These are phyloP conservation scores for Chaetomium fimeti DNA, from an alignment of 495 filamentous ascomycete species.

Conservation along the genomic window DNA sequence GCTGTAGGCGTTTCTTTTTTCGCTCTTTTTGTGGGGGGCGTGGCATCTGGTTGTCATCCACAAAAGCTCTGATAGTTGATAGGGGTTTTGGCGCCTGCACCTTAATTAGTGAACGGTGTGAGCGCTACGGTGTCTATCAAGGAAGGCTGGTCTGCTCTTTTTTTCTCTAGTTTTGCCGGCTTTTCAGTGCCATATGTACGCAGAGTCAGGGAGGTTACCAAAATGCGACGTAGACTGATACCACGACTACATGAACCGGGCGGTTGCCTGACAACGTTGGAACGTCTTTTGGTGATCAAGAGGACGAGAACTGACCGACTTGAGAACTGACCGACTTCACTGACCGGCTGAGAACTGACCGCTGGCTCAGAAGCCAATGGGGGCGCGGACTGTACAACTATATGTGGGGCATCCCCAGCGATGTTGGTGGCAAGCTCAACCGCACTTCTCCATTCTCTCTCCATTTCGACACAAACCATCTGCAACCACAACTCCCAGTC, in stretches of 20 bases:
- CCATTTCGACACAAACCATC: background rate
- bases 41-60: slow-evolving; percentile 33
- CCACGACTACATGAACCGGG: slow-evolving; percentile 7
- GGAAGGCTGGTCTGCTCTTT: slow-evolving; percentile 34
- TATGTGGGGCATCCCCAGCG: background rate
- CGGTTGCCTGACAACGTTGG: background rate
- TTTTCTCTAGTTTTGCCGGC: slow-evolving; percentile 26
- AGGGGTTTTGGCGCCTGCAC: slow-evolving; percentile 30
- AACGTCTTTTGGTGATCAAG: background rate
- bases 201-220: slow-evolving; percentile 37
- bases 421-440: background rate
- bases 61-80: slow-evolving; percentile 33
- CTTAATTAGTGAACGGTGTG: slow-evolving; percentile 36
- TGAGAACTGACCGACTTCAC: no score
- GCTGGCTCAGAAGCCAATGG: no score
- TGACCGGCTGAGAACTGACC: no score
- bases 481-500: background rate
- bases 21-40: slow-evolving; percentile 26
- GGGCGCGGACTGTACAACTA: no score
- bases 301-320: background rate
- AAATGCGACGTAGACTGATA: slow-evolving; percentile 42
- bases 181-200: slow-evolving; percentile 34
- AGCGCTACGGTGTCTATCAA: slow-evolving; percentile 32
- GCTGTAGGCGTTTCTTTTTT: slow-evolving; percentile 22
- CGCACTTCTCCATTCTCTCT: background rate